Evolutionary conservation across 352 stramenopile species (phyloP).

Genomic region (Globisporangium heterothallicum): DNA sequence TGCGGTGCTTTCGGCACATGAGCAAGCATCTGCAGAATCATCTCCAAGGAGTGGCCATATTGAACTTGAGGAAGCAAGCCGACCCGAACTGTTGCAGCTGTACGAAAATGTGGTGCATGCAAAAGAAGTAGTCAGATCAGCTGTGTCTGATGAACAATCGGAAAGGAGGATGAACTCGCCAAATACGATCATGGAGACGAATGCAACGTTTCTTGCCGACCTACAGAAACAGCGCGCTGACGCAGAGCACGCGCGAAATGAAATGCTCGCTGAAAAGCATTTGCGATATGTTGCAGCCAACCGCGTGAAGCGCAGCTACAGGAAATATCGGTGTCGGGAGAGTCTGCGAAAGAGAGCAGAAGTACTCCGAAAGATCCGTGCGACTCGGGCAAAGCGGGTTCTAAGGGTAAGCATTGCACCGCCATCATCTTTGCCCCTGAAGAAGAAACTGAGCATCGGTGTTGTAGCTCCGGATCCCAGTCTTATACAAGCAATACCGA

Average conservation of each 20-base stretch:
- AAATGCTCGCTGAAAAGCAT: conserved; percentile 3
- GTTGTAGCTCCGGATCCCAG: conserved; percentile 9
- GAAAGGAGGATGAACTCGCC: background rate
- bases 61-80: background rate
- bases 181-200: background rate
- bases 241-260: conserved; percentile 6
- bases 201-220: conserved; percentile 7
- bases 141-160: background rate
- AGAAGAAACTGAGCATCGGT: background rate
- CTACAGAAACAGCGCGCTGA: conserved; percentile 7
- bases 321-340: background rate
- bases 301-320: conserved; percentile 6
- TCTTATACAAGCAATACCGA: conserved; percentile 7
- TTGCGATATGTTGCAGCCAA: background rate
- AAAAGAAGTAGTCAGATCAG: conserved; percentile 2
- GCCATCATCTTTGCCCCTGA: background rate
- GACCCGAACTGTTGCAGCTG: conserved; percentile 16
- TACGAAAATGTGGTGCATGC: conserved; percentile 35
- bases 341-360: background rate
- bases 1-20: background rate
- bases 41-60: background rate
- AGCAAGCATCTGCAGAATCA: background rate
- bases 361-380: conserved; percentile 1
- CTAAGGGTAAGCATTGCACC: conserved; percentile 4
- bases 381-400: background rate